phyloP scores from a whole-genome alignment of 305 asterid species.

The Fraxinus dipetala region DNA sequence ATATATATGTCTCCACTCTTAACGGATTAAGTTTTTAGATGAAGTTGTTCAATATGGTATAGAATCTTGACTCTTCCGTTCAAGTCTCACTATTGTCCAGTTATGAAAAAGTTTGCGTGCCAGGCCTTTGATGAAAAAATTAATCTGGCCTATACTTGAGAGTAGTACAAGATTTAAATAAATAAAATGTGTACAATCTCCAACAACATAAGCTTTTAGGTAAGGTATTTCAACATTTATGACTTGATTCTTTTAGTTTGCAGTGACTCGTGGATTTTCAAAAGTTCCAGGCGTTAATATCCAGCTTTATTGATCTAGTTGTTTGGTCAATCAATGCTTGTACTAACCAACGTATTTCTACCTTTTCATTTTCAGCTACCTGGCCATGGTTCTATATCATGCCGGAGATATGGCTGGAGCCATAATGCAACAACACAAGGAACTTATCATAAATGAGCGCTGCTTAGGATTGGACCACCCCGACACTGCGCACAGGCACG shows the following conservation, averaged over 20 bases:
- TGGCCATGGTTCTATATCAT: constrained; percentile 96
- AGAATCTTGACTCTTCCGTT: neutral
- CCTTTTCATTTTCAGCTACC: constrained; percentile 48
- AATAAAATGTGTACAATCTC: neutral
- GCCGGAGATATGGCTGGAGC: constrained; percentile 99
- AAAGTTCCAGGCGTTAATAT: neutral
- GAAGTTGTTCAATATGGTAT: neutral
- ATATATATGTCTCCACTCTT: neutral
- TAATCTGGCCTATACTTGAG: neutral
- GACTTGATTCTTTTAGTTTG: neutral
- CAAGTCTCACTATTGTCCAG: neutral
- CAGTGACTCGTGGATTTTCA: neutral
- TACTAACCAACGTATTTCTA: neutral
- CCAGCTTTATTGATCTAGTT: neutral
- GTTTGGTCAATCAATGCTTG: neutral
- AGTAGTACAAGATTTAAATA: neutral
- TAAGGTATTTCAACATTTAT: neutral
- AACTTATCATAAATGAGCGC: constrained; percentile 91
- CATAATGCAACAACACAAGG: constrained; percentile 95
- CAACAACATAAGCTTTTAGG: neutral
- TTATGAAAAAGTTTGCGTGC: neutral
- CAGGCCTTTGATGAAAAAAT: neutral
- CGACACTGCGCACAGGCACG: constrained; percentile 94
- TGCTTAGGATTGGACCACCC: constrained; percentile 98
- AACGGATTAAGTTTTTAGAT: neutral